phyloP scores from a whole-genome alignment of 768 basidiomycete species.

The Trametes cingulata region DNA sequence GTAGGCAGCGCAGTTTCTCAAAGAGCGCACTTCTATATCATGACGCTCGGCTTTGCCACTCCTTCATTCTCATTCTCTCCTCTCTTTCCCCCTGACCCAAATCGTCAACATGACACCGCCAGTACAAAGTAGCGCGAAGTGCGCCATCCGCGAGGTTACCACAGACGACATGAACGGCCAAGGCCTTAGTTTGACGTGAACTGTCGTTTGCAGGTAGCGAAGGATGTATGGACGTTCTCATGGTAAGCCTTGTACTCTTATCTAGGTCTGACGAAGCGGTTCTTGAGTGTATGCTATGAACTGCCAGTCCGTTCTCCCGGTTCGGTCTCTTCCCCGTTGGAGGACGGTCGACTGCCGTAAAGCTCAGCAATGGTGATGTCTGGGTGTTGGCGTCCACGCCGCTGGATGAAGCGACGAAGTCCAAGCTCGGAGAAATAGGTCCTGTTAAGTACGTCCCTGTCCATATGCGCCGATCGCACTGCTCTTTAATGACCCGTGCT shows the following conservation, averaged over 20 bases:
- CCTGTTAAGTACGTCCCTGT: slow-evolving; percentile 57
- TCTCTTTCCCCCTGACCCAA: not conserved
- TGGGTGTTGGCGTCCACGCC: slow-evolving; percentile 87
- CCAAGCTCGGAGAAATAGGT: slow-evolving; percentile 61
- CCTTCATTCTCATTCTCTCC: not conserved
- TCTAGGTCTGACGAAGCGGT: not conserved
- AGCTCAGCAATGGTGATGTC: slow-evolving; percentile 63
- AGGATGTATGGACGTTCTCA: slow-evolving; percentile 67
- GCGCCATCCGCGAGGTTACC: slow-evolving; percentile 14
- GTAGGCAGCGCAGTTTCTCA: not conserved
- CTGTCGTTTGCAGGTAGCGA: slow-evolving; percentile 31
- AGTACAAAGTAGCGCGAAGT: not conserved
- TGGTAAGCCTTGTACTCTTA: slow-evolving; percentile 39
- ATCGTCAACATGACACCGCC: not conserved
- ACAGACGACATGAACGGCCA: not conserved
- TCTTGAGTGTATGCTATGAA: not conserved
- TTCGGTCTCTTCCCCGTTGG: slow-evolving; percentile 73
- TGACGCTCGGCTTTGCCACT: too few relatives aligned
- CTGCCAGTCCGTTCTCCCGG: slow-evolving; percentile 62
- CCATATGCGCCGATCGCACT: not conserved
- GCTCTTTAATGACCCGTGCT: not conserved
- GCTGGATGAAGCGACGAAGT: slow-evolving; percentile 62
- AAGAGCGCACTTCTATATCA: not conserved
- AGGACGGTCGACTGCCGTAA: slow-evolving; percentile 81
- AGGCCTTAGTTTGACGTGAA: not conserved